Evolutionary conservation across 495 filamentous ascomycete species (phyloP), one percentile per base, ranked within the genome.

Genomic region (Podospora pseudoanserina): DNA sequence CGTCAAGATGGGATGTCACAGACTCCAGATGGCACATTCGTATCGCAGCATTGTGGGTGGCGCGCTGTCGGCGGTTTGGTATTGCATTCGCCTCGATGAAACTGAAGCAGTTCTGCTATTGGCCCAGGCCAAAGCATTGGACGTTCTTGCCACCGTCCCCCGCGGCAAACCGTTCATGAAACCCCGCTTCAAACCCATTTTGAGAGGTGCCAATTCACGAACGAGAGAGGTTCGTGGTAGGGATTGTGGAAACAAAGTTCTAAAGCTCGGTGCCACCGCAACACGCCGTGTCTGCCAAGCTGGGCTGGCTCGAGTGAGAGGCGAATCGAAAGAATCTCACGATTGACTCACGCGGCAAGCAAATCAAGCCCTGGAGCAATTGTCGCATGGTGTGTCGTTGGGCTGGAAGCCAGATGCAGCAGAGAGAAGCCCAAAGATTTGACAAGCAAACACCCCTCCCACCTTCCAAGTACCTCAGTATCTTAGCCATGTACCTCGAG

Each of bases 401-500:
- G 74, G 74, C 72, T 74, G 74, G 63, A 70, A 70, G 54, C 60
- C 28, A 59, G 62, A 67, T 20, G 62, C 65, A 53, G 64, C 60
- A 23, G 62, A 57, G 19, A 44, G 57, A 30, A 71, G 70, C 72
- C 74, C 71, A 71, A 75, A 64, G 28, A 18, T 32, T 61, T 32
- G 6, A 15, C 64, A 53, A 30, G 57, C 23, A 59, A 60, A 11
- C 26, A 32, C 30, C 23, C 23, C 62, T 32, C 26, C 58, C 63
- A 49, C 60, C 53, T 6, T 6, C 15, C 4, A 60, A 65, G 66
- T 63, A 32, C 66, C 66, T 65, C 69, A 65, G 59, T 54, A n/a
- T 57, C 20, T 44, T 66, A 55, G 28, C 44, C 57, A 53, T 68
- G 53, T 30, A 60, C 65, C 53, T 67, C 53, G 44, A 57, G 19